Base-by-base conservation (phyloP, 805 yeast genomes). In the Candida oleophila region DNA sequence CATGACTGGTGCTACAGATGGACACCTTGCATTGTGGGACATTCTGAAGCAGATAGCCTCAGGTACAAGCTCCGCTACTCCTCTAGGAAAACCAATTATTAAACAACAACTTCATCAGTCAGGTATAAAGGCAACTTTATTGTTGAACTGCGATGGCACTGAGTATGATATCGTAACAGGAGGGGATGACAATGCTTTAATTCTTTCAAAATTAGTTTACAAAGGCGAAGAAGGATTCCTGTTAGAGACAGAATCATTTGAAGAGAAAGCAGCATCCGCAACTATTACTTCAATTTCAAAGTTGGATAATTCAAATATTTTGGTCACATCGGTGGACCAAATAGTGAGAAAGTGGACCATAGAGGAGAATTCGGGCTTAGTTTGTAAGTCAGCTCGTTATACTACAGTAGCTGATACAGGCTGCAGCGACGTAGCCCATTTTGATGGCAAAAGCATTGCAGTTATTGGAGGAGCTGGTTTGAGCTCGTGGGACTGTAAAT, bases 361-460 rank as follows among this genome's bases (percentile, higher is more conserved):
- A 3, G 59, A 56, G n/a, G 60, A 64, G 7, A 46, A 56, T 1
- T 54, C 53, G 0, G 53, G 51, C 1, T 53, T 71, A 35, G 39
- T 48, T 2, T 62, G 69, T 34, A 45, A 48, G 2, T 73, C 74
- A 7, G 69, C 76, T 0, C 62, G 62, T 39, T 87, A 85, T 62
- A 88, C 96, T 1, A 84, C 96, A 0, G 81, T 90, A 32, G 96
- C 97, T 0, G 99, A 92, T 57, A 89, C 97, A 0, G 97, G 96
- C 0, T 82, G 89, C 40, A 64, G 82, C 22, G 88, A 74, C 43
- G 53, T 74, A 2, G 52, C 61, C 0, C 51, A 61, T 1, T 50
- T 54, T 3, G 59, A 61, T 9, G 68, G 64, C 1, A 45, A 50
- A 2, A 55, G 61, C 2, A 45, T 75, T 22, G 69, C 74, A 1